Evolutionary conservation across 140 eudicot species (phyloP), one percentile per base, ranked within the genome.

Genomic region (Flaveria floridana): DNA sequence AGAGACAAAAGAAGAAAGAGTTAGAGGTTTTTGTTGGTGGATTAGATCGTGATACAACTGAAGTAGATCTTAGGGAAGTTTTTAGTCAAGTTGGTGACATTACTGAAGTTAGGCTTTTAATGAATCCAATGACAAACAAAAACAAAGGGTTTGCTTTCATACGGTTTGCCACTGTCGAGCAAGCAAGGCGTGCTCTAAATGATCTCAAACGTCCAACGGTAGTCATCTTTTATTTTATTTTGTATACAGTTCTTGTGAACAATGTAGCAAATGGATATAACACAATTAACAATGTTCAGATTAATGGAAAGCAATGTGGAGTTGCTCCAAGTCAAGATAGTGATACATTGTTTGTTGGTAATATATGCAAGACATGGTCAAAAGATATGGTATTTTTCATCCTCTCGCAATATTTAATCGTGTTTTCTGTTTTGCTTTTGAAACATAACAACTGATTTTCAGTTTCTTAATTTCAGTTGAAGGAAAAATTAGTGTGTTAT

Each of bases 321-420:
- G 86, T 83, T 44, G 89, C 89, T 62, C 86, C 89, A 23, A 85
- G 86, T 82, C 87, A 85, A 81, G 89, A 82, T 63, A 82, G 86
- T 26, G 89, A 85, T 80, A 82, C 87, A 55, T 82, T 85, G 81
- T 85, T 82, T 68, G 78, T 85, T 21, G 89, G 89, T 41, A 85
- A 85, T 76, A 82, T 85, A 14, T 82, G 89, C 81, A 85, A 82
- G 68, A 61, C 89, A 73, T 85, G 89, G 89, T 79, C 89, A 73
- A 82, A 85, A 70, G 89, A 85, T 50, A 83, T 83, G 85, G 89
- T 85, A 85, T 14, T 63, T 21, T 68, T 8, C 25, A n/a, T 39
- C 8, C 16, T 59, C 42, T 18, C 30, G 39, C 10, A 1, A 7
- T 65, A 37, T 46, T 47, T 6, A 58, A 7, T 41, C 53, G 21